Evolutionary conservation across 306 rosid genomes (phyloP), one percentile per base, ranked within the genome.

Genomic region (Vigna hirtella): DNA sequence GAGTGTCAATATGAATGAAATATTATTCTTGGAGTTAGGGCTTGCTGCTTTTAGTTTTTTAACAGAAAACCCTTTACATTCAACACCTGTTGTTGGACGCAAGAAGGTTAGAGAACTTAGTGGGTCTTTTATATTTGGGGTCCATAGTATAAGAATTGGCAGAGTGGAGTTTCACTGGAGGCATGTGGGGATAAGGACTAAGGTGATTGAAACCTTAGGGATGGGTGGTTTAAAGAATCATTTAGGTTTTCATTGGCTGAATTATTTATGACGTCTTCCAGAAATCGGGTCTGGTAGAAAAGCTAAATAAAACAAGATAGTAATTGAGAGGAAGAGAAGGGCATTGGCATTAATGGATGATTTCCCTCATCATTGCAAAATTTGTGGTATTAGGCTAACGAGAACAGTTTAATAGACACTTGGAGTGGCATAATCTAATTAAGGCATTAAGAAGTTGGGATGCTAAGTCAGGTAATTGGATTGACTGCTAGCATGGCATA

Each of bases 371-470:
- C 83, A 20, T 45, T 96, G 99, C 83, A 69, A 70, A 66, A 61
- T 81, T 73, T 96, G 98, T 55, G 91, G 97, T 81, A 84, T 90
- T 73, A 78, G 74, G 78, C 86, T 93, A 89, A 85, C 80, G 79
- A 70, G 82, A 87, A 78, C 89, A 77, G 73, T 83, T 93, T 59
- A 81, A 87, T 70, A 85, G 90, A 82, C 97, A 96, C 86, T 83
- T 85, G 96, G 86, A 85, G 5, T 3, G 15, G 47, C 69, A 66
- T 81, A 85, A 76, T 72, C 49, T 83, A 32, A 38, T 52, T 32
- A 74, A 14, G 63, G 77, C 83, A 36, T 89, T 96, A 56, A 93
- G 96, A 84, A 81, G 83, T 79, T 93, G 97, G 99, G 93, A 83
- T 78, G 59, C 77, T 28, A 79, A 83, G 47, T 83, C 88, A 53